Conservation (phyloP, 306 rosid genomes). For the Pueraria montana region DNA sequence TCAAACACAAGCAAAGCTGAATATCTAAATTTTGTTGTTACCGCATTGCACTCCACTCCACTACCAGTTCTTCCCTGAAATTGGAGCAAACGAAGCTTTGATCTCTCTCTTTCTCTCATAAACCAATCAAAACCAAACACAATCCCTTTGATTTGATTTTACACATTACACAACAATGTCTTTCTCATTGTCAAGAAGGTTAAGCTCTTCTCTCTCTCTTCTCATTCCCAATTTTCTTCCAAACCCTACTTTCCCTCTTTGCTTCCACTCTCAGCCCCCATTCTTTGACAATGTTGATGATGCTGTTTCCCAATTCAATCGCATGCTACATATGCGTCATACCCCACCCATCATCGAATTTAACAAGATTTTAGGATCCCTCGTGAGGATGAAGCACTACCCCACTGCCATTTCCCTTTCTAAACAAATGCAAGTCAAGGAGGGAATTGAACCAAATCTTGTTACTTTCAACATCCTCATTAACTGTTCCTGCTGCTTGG, state of each 20-base stretch:
- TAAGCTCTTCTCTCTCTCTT: background rate
- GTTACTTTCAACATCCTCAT: background rate
- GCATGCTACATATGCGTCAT: background rate
- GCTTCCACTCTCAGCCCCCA: background rate
- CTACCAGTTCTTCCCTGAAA: too few relatives aligned
- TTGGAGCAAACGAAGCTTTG: too few relatives aligned
- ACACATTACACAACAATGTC: background rate
- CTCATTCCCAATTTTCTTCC: background rate
- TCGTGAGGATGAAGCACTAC: background rate
- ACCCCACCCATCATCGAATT: background rate
- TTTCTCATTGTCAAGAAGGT: background rate
- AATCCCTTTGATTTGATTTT: too few relatives aligned
- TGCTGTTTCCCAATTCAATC: background rate
- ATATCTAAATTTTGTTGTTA: too few relatives aligned
- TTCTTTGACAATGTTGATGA: background rate
- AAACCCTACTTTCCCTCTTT: background rate
- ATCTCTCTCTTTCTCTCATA: too few relatives aligned
- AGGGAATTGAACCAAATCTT: background rate
- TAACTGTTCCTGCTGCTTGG: background rate
- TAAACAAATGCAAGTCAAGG: background rate
- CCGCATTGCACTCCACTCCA: too few relatives aligned
- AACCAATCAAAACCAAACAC: background rate
- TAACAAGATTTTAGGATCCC: background rate
- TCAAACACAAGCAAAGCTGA: too few relatives aligned
- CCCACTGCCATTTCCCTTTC: background rate